Evolutionary conservation across 306 rosid species (phyloP).

Genomic region (Begonia masoniana): DNA sequence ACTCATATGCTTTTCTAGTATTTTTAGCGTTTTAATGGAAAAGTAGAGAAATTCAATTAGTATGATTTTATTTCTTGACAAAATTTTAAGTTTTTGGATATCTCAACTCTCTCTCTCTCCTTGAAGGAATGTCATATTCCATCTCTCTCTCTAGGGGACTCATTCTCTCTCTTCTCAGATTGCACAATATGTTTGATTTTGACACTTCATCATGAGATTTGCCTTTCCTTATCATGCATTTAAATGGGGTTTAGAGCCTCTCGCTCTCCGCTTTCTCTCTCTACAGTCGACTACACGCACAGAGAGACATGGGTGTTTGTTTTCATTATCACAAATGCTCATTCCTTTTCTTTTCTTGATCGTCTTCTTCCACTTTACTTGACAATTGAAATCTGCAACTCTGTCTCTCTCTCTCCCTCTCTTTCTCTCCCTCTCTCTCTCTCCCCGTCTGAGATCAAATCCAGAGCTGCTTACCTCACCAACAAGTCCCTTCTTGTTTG

Average conservation of each 20-base stretch:
- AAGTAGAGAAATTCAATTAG: no score
- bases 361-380: no score
- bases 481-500: conserved; percentile 30
- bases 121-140: conserved; percentile 34
- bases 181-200: conserved; percentile 68
- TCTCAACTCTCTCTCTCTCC: no score
- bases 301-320: conserved; percentile 11
- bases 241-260: conserved; percentile 23
- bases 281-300: conserved; percentile 4
- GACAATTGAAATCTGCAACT: conserved; percentile 1
- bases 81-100: no score
- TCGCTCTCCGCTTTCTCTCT: conserved; percentile 12
- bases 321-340: conserved; percentile 20
- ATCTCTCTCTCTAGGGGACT: conserved; percentile 13
- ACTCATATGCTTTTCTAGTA: no score
- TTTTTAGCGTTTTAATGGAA: no score
- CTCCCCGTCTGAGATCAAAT: conserved; percentile 11
- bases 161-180: conserved; percentile 30
- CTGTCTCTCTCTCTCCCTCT: conserved; percentile 21
- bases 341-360: not conserved
- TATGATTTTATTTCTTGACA: no score
- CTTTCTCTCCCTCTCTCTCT: no score
- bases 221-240: conserved; percentile 80
- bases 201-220: conserved; percentile 93
- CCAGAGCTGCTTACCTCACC: conserved; percentile 70